These are phyloP conservation scores for Ensete ventricosum DNA, from an alignment of 176 grass and related monocot genomes.

Conservation along the genomic window DNA sequence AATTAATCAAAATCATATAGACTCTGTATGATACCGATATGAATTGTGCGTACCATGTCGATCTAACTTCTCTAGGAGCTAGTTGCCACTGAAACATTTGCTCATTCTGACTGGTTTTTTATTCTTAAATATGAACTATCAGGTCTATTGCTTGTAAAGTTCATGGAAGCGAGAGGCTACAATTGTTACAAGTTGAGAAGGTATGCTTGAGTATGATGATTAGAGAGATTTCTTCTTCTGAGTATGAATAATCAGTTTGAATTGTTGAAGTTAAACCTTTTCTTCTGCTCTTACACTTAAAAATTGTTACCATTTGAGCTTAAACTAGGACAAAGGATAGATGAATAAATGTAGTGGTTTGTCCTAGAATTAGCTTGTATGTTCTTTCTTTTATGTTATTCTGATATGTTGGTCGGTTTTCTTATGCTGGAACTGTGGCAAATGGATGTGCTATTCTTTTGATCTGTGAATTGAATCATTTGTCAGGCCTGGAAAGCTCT, in stretches of 20 bases:
- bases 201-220: conserved; percentile 20
- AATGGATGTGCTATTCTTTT: neutral
- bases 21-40: neutral
- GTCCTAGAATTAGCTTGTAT: neutral
- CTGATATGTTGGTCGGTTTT: neutral
- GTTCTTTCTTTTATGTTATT: conserved; percentile 4
- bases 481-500: conserved; percentile 76
- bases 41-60: neutral
- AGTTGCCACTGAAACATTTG: neutral
- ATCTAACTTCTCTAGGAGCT: neutral
- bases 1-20: too few species aligned
- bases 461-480: neutral
- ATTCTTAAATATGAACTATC: conserved; percentile 15
- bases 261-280: neutral
- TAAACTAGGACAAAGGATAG: neutral
- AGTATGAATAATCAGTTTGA: neutral
- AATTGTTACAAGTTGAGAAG: conserved; percentile 53
- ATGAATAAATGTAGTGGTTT: neutral
- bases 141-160: conserved; percentile 44
- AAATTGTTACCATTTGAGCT: neutral
- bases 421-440: neutral
- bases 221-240: neutral
- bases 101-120: neutral
- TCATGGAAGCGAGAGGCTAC: conserved; percentile 44
- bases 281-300: neutral